Base-by-base conservation (phyloP, 1,284 basidiomycete species). In the Ceratobasidium sp. region DNA sequence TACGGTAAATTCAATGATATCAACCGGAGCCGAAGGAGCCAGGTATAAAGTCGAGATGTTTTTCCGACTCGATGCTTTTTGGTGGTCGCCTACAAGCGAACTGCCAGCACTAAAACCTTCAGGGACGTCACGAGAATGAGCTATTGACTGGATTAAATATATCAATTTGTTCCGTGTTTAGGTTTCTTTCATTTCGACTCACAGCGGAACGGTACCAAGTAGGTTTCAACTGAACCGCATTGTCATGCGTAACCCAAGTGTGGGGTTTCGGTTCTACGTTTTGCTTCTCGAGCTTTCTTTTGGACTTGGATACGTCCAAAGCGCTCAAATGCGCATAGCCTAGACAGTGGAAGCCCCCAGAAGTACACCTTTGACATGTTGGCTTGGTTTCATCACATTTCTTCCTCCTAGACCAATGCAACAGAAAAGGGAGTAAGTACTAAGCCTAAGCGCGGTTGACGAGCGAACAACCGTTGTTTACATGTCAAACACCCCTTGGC, bases 341-440 rank as follows among this genome's bases (percentile, higher is more conserved):
- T 8, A 6, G 55, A 14, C 55, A 57, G 2, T 34, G 55, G 21
- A 57, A 57, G 16, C 34, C 34, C 2, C 55, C 55, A 16, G 34
- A 5, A 34, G 55, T 36, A 9, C 32, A 57, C 18, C 16, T 30
- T 21, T 36, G 32, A 28, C 32, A 57, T 18, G 28, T 34, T n/a
- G 53, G 53, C 18, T 55, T 55, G 16, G 5, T 32, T 34, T 55
- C 53, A 16, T 57, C 55, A 14, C 55, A 57, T 21, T 57, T 57
- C 55, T 57, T 57, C 21, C 34, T 39, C 10, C 55, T 57, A n/a
- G 18, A 53, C 46, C n/a, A 50, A 23, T 23, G n/a, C 18, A 50
- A 23, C 5, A 50, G 26, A 23, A 21, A n/a, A 50, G n/a, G 26
- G 14, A 14, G 5, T 39, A 39, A 39, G 5, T 39, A n/a, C n/a